These are phyloP conservation scores for Vitis vinifera DNA, from an alignment of 164 flowering plant species.

Conservation along the genomic window ASM3070453v1 NC_081808.1:8755501-8756000, in stretches of 20 bases:
- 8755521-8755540: too few relatives aligned
- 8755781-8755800: constrained; percentile 49
- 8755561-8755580: background rate
- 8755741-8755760: constrained; percentile 36
- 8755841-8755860: constrained; percentile 23
- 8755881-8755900: constrained; percentile 27
- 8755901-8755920: constrained; percentile 23
- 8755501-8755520: constrained; percentile 28
- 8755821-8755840: constrained; percentile 29
- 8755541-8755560: background rate
- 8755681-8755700: constrained; percentile 33
- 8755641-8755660: constrained; percentile 28
- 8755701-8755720: constrained; percentile 44
- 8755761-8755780: constrained; percentile 17
- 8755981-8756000: too few relatives aligned
- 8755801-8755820: constrained; percentile 37
- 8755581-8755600: too few relatives aligned
- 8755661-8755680: constrained; percentile 37
- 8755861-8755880: constrained; percentile 32
- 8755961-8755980: constrained; percentile 14
- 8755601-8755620: too few relatives aligned
- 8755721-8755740: constrained; percentile 41
- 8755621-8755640: background rate
- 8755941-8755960: constrained; percentile 34
- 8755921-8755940: constrained; percentile 29